phyloP scores from a whole-genome alignment of 805 yeast species.

The Schwanniomyces yamadae region DNA sequence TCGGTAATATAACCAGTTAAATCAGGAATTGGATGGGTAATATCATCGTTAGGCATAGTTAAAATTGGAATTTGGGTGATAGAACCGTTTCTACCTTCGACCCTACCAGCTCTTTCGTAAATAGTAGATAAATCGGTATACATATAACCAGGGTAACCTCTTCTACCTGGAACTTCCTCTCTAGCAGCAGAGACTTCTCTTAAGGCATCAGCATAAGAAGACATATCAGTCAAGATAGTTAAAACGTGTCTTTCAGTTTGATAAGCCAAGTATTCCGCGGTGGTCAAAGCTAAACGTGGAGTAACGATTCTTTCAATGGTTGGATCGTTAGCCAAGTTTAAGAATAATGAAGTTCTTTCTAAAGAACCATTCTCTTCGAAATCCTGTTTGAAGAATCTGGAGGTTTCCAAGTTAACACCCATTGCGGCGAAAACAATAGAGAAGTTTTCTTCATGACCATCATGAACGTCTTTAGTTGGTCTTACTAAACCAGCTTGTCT shows the following conservation, averaged over 20 bases:
- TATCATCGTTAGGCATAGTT: constrained; percentile 99
- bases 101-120: constrained; percentile 99
- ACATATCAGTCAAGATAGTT: constrained; percentile 98
- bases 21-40: constrained; percentile 99
- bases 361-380: constrained; percentile 98
- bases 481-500: constrained; percentile 99
- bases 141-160: constrained; percentile 99
- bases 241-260: constrained; percentile 99
- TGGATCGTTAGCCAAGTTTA: constrained; percentile 98
- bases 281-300: constrained; percentile 97
- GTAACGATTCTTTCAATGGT: constrained; percentile 99
- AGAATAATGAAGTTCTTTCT: constrained; percentile 95
- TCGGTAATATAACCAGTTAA: constrained; percentile 99
- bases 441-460: constrained; percentile 99
- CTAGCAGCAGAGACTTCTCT: constrained; percentile 99
- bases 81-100: constrained; percentile 99
- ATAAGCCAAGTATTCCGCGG: constrained; percentile 97
- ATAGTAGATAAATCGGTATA: constrained; percentile 98
- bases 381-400: constrained; percentile 98
- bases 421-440: constrained; percentile 99
- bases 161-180: constrained; percentile 99
- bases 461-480: constrained; percentile 99
- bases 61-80: constrained; percentile 98
- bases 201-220: constrained; percentile 99
- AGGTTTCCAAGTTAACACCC: constrained; percentile 99